Percentiles rank a stretch among this genome's conserved stretches.
Evolutionary conservation across 2,329 filamentous ascomycete genomes (phyloP).

Genomic region (Epichloe hybrida): DNA sequence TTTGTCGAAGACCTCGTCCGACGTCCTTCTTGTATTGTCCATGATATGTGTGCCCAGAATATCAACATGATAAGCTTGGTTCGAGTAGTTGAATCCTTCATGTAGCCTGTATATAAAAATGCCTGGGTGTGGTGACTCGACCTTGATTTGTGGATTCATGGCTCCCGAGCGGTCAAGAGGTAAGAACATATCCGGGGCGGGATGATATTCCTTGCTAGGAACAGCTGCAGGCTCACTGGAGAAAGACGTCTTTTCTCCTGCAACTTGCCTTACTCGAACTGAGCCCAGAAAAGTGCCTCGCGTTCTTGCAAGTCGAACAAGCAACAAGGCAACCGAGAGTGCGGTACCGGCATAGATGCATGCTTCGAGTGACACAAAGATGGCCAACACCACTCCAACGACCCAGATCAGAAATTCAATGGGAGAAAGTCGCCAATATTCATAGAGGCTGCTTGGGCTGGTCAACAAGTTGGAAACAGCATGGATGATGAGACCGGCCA

Average conservation of each 20-base stretch:
- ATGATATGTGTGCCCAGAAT: constrained; percentile 26
- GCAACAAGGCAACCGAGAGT: constrained; percentile 27
- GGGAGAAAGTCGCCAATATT: constrained; percentile 66
- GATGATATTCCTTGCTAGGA: neutral
- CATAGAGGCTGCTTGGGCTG: constrained; percentile 58
- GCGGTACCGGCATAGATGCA: constrained; percentile 36
- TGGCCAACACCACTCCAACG: constrained; percentile 48
- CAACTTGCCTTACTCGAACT: constrained; percentile 13
- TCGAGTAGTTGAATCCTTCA: constrained; percentile 39
- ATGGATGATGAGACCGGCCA: constrained; percentile 71
- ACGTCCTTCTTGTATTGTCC: constrained; percentile 25
- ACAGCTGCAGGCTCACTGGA: neutral
- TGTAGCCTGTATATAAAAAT: constrained; percentile 38
- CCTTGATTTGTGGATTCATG: constrained; percentile 29
- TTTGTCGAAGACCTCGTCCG: constrained; percentile 22
- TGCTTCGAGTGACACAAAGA: constrained; percentile 36
- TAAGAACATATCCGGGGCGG: constrained; percentile 24
- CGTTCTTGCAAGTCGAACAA: constrained; percentile 32
- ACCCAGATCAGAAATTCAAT: constrained; percentile 66
- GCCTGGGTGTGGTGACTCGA: constrained; percentile 32
- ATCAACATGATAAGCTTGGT: constrained; percentile 34
- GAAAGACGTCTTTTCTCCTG: neutral
- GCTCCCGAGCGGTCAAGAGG: constrained; percentile 27
- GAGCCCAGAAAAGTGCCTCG: constrained; percentile 33
- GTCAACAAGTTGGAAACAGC: constrained; percentile 67